Evolutionary conservation across 176 grass and related monocot genomes (phyloP).

Genomic region (Bonia amplexicaulis): DNA sequence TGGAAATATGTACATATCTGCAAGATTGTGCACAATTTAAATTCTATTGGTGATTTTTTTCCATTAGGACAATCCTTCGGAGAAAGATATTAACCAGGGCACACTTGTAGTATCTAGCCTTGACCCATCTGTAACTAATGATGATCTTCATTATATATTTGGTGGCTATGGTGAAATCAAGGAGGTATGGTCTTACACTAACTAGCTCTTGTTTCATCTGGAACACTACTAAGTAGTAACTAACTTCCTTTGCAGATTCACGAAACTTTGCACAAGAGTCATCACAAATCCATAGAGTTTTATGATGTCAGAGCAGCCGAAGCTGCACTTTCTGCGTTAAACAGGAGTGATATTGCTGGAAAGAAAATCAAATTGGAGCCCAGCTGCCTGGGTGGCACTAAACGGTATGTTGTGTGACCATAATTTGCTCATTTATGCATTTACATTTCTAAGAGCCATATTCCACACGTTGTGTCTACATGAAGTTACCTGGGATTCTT

Average conservation of each 20-base stretch:
- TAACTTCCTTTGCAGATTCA: slow-evolving; percentile 61
- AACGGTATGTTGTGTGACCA: slow-evolving; percentile 37
- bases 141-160: slow-evolving; percentile 76
- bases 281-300: slow-evolving; percentile 74
- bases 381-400: slow-evolving; percentile 43
- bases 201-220: not conserved
- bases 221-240: slow-evolving; percentile 5
- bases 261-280: slow-evolving; percentile 43
- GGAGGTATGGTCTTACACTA: slow-evolving; percentile 49
- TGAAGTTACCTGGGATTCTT: not conserved
- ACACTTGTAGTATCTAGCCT: slow-evolving; percentile 75
- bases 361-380: slow-evolving; percentile 75
- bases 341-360: slow-evolving; percentile 59
- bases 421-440: not conserved
- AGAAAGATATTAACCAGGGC: slow-evolving; percentile 66
- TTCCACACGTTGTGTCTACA: not conserved
- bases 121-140: slow-evolving; percentile 68
- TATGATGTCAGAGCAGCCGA: slow-evolving; percentile 88
- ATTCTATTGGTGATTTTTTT: slow-evolving; percentile 10
- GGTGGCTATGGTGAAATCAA: slow-evolving; percentile 88
- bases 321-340: slow-evolving; percentile 60
- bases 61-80: slow-evolving; percentile 64
- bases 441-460: not conserved
- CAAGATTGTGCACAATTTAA: not conserved
- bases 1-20: slow-evolving; percentile 4